Base-by-base conservation (phyloP, 2,329 filamentous ascomycete species). In the Microsporum audouinii region DNA sequence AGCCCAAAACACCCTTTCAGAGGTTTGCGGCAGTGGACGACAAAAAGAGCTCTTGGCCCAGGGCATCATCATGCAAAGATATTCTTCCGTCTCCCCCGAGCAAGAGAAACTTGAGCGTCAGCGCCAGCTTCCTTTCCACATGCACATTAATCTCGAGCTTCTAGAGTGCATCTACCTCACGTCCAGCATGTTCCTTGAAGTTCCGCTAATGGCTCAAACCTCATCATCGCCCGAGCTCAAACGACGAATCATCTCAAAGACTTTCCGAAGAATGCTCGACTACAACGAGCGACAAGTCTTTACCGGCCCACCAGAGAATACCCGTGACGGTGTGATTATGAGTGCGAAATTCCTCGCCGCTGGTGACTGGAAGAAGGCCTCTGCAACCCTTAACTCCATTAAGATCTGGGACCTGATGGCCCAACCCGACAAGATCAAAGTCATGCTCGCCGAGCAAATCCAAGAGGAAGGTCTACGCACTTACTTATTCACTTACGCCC, bases 381-480 rank as follows among this genome's bases (percentile, higher is more conserved):
- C 87, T 27, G 83, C 88, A 64, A 94, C 95, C 76, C 91, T 99
- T 76, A 91, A 94, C 80, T 89, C 87, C 71, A 99, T 99, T 80
- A 99, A 96, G 85, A 99, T 99, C 74, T 99, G 94, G 94, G 94
- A 99, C 60, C 83, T 99, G 67, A 95, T 99, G 84, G 88, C 91
- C 62, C 87, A 94, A 75, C 84, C 88, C 29, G 89, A 92, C 61
- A 88, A 91, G 75, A 95, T 97, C 81, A 97, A 97, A 85, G 77
- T 83, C 60, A 96, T 99, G 94, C 88, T 99, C 64, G 89, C 91
- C 60, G 91, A 90, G 74, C 94, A 99, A 81, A 96, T 97, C 72
- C 95, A 99, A 76, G 94, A 99, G 76, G 94, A 99, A 80, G 94
- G 95, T 69, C 86, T 99, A 60, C 86, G 94, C 69, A 99, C 94